Evolutionary conservation across 2,329 filamentous ascomycete species (phyloP), one percentile per base, ranked within the genome.

Genomic region (Aspergillus glaucus): DNA sequence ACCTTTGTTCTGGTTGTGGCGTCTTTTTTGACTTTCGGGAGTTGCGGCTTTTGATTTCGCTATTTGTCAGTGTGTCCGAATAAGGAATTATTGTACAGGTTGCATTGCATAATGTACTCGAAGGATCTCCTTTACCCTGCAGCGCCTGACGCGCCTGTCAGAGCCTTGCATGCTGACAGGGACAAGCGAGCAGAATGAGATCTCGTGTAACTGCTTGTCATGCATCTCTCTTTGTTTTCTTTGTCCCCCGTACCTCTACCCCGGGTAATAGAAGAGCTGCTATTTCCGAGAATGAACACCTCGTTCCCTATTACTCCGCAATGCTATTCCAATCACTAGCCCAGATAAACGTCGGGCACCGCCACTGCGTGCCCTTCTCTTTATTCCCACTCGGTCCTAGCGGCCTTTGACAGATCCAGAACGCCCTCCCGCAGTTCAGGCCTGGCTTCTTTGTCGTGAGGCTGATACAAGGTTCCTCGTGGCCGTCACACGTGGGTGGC

Each of bases 371-470:
- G 2, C 84, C 86, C 51, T 76, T 86, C 68, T 95, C 91, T 65
- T 93, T 93, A 57, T 86, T 81, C 0, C 90, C 93, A 21, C 85
- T 87, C 1, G 90, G 90, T 0, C 90, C 92, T 2, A 97, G 71
- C 3, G 93, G 93, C 76, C 92, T 70, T 64, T 79, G 66, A 61
- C 83, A 86, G 61, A 85, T 83, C 80, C 80, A 86, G 62, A 86
- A 86, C 7, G 77, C 76, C 22, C 82, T 71, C 0, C 83, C 82
- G 54, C 78, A 85, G 61, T 97, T 98, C 54, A 88, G 73, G 1
- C 93, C 93, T 0, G 88, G 78, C 64, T 97, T 97, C 73, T 92
- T 96, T 1, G 91, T 95, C 15, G 84, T 79, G 45, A 92, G 73
- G 55, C 79, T 88, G 55, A 90, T 87, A 68, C 93, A 97, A 2